Evolutionary conservation across 768 basidiomycete genomes (phyloP), one percentile per base, ranked within the genome.

Genomic region (Suillus bovinus): DNA sequence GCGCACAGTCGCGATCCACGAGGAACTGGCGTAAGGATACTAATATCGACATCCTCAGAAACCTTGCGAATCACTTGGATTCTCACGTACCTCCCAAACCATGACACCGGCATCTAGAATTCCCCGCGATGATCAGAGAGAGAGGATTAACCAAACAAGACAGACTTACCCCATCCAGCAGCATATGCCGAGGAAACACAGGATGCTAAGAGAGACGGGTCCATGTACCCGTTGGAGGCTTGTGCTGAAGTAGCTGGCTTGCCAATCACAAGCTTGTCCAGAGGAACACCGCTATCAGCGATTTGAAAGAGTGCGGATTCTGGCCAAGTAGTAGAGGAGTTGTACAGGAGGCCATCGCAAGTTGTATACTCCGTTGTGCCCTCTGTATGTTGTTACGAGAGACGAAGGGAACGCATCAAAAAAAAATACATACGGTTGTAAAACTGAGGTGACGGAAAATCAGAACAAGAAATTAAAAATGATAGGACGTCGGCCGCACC

Each of bases 351-450:
- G 42, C 80, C 81, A 24, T 70, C 57, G 70, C 88, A 90, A 31
- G 85, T 86, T 6, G 85, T 86, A 70, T 89, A 90, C 68, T 88
- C 88, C 16, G 74, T 74, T 22, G 76, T 66, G 46, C 86, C 88
- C 80, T 89, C 87, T 88, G 70, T 27, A 27, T 27, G 5, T 39
- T 27, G 17, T 56, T 39, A 55, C 5, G 39, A 5, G 22, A 16
- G 38, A 49, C 29, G 3, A 22, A 27, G 38, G 6, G 20, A 16
- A 24, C 24, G 2, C 63, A 22, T 42, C n/a, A 13, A 33, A 33
- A 33, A 39, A 3, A 24, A 9, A 63, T n/a, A n/a, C 71, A 50
- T 17, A 74, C 72, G 72, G 29, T 73, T 72, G 50, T 73, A 72
- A 58, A 69, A 73, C 71, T 72, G 39, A 4, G 2, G 22, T n/a